Evolutionary conservation across 225 moss, liverwort and hornwort species (phyloP).

Genomic region (Physcomitrellopsis africana): DNA sequence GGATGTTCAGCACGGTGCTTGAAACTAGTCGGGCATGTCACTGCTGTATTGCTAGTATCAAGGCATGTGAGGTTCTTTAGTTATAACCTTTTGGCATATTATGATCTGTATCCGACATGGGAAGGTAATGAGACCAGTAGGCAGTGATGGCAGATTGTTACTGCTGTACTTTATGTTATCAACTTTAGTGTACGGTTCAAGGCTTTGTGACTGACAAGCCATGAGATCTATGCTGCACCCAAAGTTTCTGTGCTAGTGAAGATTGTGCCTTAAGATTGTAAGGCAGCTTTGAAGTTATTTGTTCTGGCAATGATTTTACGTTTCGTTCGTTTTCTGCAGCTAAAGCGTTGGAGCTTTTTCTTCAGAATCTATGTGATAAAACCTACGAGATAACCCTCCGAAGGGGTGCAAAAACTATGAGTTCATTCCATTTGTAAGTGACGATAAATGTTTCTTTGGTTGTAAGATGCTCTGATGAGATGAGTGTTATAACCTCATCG

Average conservation of each 20-base stretch:
- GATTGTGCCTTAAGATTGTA: background rate
- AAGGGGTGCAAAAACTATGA: slow-evolving; percentile 88
- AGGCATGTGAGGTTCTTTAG: background rate
- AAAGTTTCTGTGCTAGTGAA: slow-evolving; percentile 18
- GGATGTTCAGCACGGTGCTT: background rate
- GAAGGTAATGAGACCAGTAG: slow-evolving; percentile 22
- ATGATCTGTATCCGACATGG: slow-evolving; percentile 4
- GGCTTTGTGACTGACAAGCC: slow-evolving; percentile 38
- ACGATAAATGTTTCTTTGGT: slow-evolving; percentile 4
- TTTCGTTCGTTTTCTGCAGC: slow-evolving; percentile 45
- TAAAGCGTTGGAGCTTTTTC: slow-evolving; percentile 79
- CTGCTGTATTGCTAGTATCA: background rate
- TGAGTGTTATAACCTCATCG: background rate
- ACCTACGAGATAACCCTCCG: slow-evolving; percentile 77
- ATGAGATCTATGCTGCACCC: slow-evolving; percentile 30
- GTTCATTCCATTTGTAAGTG: slow-evolving; percentile 74
- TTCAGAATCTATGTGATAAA: slow-evolving; percentile 79
- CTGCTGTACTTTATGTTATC: slow-evolving; percentile 29
- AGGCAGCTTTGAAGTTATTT: background rate
- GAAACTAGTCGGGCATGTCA: background rate
- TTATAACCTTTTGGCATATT: background rate
- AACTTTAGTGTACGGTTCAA: slow-evolving; percentile 27
- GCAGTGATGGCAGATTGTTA: slow-evolving; percentile 38
- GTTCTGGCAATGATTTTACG: background rate
- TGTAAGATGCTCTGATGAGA: background rate